A percentile compares a stretch with the other conserved stretches of the same genome.
phyloP scores from a whole-genome alignment of 139 green algal species.

The Chlorella sp. region DNA sequence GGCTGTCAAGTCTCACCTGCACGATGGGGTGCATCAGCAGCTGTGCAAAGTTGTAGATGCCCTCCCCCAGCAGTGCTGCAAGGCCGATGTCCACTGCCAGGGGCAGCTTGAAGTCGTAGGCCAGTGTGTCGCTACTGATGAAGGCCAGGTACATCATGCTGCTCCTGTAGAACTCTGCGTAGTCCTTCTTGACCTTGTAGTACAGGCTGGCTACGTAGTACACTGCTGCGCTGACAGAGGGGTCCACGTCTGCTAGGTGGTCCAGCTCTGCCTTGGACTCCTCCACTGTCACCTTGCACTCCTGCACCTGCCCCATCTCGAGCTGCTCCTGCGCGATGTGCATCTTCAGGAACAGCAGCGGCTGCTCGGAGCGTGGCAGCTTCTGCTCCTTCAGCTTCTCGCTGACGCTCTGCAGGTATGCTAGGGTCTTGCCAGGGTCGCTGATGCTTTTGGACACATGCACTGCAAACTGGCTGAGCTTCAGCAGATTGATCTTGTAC shows the following conservation, averaged over 20 bases:
- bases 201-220: conserved; percentile 80
- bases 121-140: conserved; percentile 73
- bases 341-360: conserved; percentile 84
- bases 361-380: conserved; percentile 59
- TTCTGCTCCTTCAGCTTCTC: conserved; percentile 65
- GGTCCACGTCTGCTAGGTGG: conserved; percentile 63
- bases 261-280: conserved; percentile 68
- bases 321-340: conserved; percentile 88
- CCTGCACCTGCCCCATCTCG: conserved; percentile 13
- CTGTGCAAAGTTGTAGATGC: conserved; percentile 96
- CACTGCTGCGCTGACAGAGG: conserved; percentile 78
- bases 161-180: conserved; percentile 93
- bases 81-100: conserved; percentile 91
- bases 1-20: too few relatives aligned
- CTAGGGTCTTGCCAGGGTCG: conserved; percentile 20
- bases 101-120: conserved; percentile 59
- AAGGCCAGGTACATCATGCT: conserved; percentile 95
- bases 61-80: conserved; percentile 89
- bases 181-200: conserved; percentile 79
- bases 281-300: conserved; percentile 56
- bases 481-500: conserved; percentile 89
- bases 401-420: conserved; percentile 62
- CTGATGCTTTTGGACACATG: conserved; percentile 44
- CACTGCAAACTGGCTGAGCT: conserved; percentile 81
- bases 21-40: conserved; percentile 95